Evolutionary conservation across 805 yeast genomes (phyloP).

Genomic region (Novakomyces olei): DNA sequence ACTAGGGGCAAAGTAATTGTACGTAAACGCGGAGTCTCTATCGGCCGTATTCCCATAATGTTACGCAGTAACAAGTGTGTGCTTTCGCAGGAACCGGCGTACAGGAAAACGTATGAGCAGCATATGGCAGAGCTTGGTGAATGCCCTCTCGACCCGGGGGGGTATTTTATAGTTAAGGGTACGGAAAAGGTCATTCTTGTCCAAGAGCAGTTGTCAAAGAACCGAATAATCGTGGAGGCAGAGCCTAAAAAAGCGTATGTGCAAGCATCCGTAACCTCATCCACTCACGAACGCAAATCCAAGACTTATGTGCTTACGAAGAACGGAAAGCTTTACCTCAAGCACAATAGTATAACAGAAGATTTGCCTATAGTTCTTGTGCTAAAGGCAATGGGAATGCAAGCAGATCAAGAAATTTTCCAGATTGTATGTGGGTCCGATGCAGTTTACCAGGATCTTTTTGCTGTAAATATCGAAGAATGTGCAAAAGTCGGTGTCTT

Average conservation of each 20-base stretch:
- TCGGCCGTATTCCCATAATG: slow-evolving; percentile 99
- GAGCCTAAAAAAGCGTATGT: slow-evolving; percentile 86
- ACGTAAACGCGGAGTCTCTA: slow-evolving; percentile 71
- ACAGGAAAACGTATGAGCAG: slow-evolving; percentile 50
- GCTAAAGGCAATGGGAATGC: slow-evolving; percentile 83
- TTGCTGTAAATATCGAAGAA: slow-evolving; percentile 85
- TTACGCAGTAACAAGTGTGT: slow-evolving; percentile 81
- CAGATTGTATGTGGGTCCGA: slow-evolving; percentile 85
- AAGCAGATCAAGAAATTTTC: slow-evolving; percentile 78
- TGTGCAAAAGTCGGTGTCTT: slow-evolving; percentile 64
- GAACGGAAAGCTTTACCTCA: slow-evolving; percentile 67
- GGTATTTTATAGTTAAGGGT: slow-evolving; percentile 92
- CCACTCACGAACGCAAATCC: slow-evolving; percentile 94
- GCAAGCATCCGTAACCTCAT: slow-evolving; percentile 93
- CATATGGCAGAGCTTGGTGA: slow-evolving; percentile 79
- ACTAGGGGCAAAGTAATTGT: slow-evolving; percentile 86
- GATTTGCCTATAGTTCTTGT: slow-evolving; percentile 88
- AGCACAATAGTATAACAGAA: slow-evolving; percentile 87
- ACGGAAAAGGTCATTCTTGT: slow-evolving; percentile 92
- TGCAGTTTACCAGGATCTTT: slow-evolving; percentile 71
- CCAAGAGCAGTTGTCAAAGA: slow-evolving; percentile 89
- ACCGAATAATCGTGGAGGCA: slow-evolving; percentile 93
- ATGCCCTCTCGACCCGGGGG: slow-evolving; percentile 97
- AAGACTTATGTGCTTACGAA: slow-evolving; percentile 90
- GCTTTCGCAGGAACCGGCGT: too few relatives aligned